Evolutionary conservation across 352 stramenopile species (phyloP).

Genomic region (Albugo laibachii): DNA sequence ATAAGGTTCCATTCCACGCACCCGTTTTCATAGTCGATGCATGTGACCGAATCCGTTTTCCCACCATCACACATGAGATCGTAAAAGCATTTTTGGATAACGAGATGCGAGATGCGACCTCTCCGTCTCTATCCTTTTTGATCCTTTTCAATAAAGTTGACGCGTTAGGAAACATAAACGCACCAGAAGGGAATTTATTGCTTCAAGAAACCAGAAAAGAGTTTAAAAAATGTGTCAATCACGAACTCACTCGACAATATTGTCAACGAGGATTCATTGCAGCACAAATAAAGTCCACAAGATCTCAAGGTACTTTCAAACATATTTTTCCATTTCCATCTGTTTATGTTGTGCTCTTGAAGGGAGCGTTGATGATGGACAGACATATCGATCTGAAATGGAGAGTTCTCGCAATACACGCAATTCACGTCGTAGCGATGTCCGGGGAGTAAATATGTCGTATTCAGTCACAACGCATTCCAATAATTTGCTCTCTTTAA

Average conservation of each 20-base stretch:
- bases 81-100: conserved; percentile 1
- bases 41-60: conserved; percentile 23
- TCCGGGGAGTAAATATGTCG: neutral
- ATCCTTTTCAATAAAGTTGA: conserved; percentile 37
- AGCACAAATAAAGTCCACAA: neutral
- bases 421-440: no score
- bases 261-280: neutral
- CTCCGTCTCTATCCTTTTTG: neutral
- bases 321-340: neutral
- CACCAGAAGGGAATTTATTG: conserved; percentile 11
- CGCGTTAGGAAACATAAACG: conserved; percentile 7
- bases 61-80: conserved; percentile 25
- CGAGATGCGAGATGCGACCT: conserved; percentile 13
- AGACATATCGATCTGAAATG: no score
- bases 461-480: conserved; percentile 1
- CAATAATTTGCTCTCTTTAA: conserved; percentile 20
- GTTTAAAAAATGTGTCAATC: conserved; percentile 26
- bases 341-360: neutral
- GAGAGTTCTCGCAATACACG: no score
- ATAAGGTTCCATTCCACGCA: no score
- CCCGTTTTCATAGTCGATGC: conserved; percentile 22
- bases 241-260: conserved; percentile 18
- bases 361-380: no score
- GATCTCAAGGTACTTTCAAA: neutral
- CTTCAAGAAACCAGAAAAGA: conserved; percentile 19